Evolutionary conservation across 495 filamentous ascomycete genomes (phyloP), one percentile per base, ranked within the genome.

Genomic region (Penicillium psychrofluorescens): DNA sequence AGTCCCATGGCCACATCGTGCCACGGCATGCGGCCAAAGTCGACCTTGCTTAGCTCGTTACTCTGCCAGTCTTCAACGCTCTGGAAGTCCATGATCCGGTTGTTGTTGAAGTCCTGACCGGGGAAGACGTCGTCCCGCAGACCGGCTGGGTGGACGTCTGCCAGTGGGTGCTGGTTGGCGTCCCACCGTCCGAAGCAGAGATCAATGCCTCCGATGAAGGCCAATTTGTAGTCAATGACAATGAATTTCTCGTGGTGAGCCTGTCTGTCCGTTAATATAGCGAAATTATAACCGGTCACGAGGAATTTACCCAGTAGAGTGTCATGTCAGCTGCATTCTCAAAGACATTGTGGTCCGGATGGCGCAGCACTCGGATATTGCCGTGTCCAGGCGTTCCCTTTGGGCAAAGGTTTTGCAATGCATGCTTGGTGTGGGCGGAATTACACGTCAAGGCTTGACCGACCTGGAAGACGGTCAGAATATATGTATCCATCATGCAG

Each of bases 181-280:
- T 95, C 91, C 90, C 90, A 97, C 22, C 91, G 79, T 4, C 91
- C 91, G 59, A 95, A 97, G 63, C 91, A 96, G n/a, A 96, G 75
- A 64, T 97, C 91, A 29, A 97, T 73, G 2, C 91, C 91, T 33
- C 91, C 91, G 45, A 95, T 88, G 54, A 95, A 97, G 12, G 88
- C 91, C 48, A 91, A 55, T 12, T 78, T 76, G 62, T 95, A 94
- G 64, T 97, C 91, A 41, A 96, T 84, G 29, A 97, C 87, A 41
- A 96, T 81, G 65, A 95, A 87, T 55, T 97, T 97, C 58, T 97
- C 91, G 59, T 97, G 91, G 59, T 97, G 91, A 0, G 91, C 91
- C 71, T 73, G 45, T 31, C 40, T 28, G 8, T 32, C n/a, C 30
- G 39, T 50, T 29, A 55, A 36, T 40, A 9, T 12, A 12, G 32